These are phyloP conservation scores for Botrytis elliptica DNA, from an alignment of 2,329 filamentous ascomycete species.

Conservation along the genomic window DNA sequence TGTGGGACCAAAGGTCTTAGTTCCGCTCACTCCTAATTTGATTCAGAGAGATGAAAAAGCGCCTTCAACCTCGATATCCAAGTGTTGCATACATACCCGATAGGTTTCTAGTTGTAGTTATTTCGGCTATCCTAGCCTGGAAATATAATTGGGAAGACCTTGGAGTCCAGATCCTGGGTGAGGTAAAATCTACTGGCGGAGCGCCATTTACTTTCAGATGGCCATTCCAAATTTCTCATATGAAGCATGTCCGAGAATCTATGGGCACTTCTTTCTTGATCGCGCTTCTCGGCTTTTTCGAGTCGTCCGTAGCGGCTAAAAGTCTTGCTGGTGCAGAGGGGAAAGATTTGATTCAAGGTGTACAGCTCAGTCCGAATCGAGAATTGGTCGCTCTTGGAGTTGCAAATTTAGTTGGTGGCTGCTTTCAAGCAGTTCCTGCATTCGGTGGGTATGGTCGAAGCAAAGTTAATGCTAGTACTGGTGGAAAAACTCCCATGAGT, in stretches of 20 bases:
- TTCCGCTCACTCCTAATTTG: slow-evolving; percentile 20
- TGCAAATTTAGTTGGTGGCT: slow-evolving; percentile 86
- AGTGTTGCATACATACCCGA: slow-evolving; percentile 87
- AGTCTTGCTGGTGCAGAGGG: slow-evolving; percentile 64
- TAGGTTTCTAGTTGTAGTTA: slow-evolving; percentile 82
- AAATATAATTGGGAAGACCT: slow-evolving; percentile 72
- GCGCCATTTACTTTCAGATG: slow-evolving; percentile 77
- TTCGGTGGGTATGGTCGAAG: slow-evolving; percentile 96
- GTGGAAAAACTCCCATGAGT: slow-evolving; percentile 90
- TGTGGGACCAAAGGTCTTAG: slow-evolving; percentile 31
- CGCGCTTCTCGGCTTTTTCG: slow-evolving; percentile 94
- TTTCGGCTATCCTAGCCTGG: slow-evolving; percentile 79
- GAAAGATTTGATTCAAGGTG: slow-evolving; percentile 68
- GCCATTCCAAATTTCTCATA: slow-evolving; percentile 74
- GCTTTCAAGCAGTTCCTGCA: slow-evolving; percentile 88
- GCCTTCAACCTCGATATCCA: slow-evolving; percentile 75
- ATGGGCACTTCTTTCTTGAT: slow-evolving; percentile 93
- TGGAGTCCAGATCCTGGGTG: slow-evolving; percentile 80
- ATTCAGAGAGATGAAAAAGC: slow-evolving; percentile 73
- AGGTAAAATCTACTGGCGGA: slow-evolving; percentile 72
- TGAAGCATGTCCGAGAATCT: slow-evolving; percentile 79
- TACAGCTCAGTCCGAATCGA: slow-evolving; percentile 84
- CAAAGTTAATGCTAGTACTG: slow-evolving; percentile 91
- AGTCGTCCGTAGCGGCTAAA: slow-evolving; percentile 94
- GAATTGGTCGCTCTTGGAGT: slow-evolving; percentile 89